Evolutionary conservation across 1,139 yeast species (phyloP).

Genomic region (Debaryomyces sp.): DNA sequence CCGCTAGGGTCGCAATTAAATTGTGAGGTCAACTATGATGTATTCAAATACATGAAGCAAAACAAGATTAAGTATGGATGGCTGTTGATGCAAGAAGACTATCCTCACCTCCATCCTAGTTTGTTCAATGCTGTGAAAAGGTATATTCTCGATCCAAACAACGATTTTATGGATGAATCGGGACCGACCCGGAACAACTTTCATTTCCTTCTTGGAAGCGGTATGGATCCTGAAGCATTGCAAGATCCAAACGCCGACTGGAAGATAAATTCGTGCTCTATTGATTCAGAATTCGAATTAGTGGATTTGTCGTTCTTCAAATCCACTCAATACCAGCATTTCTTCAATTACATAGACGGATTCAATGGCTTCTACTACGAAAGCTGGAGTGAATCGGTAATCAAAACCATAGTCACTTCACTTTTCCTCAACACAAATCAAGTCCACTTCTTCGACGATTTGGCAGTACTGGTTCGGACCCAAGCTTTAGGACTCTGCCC

Average conservation of each 20-base stretch:
- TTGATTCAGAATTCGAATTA: slow-evolving; percentile 20
- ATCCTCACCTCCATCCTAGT: slow-evolving; percentile 15
- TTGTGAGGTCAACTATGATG: slow-evolving; percentile 63
- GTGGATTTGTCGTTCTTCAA: slow-evolving; percentile 16
- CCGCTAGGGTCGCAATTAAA: slow-evolving; percentile 58
- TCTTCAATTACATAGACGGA: slow-evolving; percentile 16
- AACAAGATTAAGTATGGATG: slow-evolving; percentile 57
- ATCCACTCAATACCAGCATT: slow-evolving; percentile 14
- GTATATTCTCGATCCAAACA: slow-evolving; percentile 9
- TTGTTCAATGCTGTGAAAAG: slow-evolving; percentile 13
- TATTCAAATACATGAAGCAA: slow-evolving; percentile 57
- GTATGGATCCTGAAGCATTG: slow-evolving; percentile 4
- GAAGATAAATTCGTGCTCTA: slow-evolving; percentile 16
- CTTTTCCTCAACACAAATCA: slow-evolving; percentile 15
- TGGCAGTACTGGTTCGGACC: slow-evolving; percentile 15
- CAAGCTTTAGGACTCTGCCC: slow-evolving; percentile 21
- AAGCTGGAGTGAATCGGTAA: slow-evolving; percentile 22
- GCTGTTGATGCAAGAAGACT: slow-evolving; percentile 19
- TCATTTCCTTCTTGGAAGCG: slow-evolving; percentile 12
- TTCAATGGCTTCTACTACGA: slow-evolving; percentile 17
- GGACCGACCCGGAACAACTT: slow-evolving; percentile 11
- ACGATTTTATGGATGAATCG: slow-evolving; percentile 9
- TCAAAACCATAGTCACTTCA: slow-evolving; percentile 19
- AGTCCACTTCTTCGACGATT: slow-evolving; percentile 19
- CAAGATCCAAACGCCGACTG: slow-evolving; percentile 10